A percentile compares a stretch with the other conserved stretches of the same genome.
These are phyloP conservation scores for Mrakia frigida DNA, from an alignment of 768 basidiomycete genomes.

Conservation along the genomic window DNA sequence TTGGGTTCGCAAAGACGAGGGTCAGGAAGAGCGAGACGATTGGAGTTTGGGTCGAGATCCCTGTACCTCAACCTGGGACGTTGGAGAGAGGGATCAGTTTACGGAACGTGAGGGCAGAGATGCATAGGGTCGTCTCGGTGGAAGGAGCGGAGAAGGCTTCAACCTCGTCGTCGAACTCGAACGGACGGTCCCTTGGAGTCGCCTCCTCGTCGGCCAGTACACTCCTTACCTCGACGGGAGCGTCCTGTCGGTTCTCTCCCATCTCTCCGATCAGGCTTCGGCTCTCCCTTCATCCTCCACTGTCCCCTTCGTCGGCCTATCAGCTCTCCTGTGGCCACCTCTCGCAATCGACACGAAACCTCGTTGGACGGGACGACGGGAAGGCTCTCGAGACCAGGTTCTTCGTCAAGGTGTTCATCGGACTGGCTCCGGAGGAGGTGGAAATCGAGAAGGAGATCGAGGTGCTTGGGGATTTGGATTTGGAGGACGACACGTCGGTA, in stretches of 20 bases:
- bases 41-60: conserved; percentile 28
- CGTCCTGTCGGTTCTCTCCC: conserved; percentile 29
- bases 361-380: background rate
- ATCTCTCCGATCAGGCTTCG: conserved; percentile 25
- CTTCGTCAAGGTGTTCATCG: conserved; percentile 28
- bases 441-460: conserved; percentile 25
- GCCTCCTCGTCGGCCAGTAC: background rate
- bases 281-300: conserved; percentile 28
- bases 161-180: conserved; percentile 1
- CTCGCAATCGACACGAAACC: background rate
- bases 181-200: background rate
- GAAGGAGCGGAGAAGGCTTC: conserved; percentile 1
- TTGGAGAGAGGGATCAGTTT: conserved; percentile 17
- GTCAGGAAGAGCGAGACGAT: conserved; percentile 21
- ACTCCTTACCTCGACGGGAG: conserved; percentile 25
- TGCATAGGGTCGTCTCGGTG: conserved; percentile 17
- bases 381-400: conserved; percentile 20
- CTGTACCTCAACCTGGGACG: conserved; percentile 5
- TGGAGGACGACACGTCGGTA: background rate
- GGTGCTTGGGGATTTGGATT: conserved; percentile 25
- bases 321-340: conserved; percentile 30
- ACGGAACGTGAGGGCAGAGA: conserved; percentile 29
- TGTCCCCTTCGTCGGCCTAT: conserved; percentile 26
- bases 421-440: conserved; percentile 22
- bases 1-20: conserved; percentile 22